A percentile compares a stretch with the other conserved stretches of the same genome.
phyloP scores from a whole-genome alignment of 495 filamentous ascomycete genomes.

The Terfezia boudieri region DNA sequence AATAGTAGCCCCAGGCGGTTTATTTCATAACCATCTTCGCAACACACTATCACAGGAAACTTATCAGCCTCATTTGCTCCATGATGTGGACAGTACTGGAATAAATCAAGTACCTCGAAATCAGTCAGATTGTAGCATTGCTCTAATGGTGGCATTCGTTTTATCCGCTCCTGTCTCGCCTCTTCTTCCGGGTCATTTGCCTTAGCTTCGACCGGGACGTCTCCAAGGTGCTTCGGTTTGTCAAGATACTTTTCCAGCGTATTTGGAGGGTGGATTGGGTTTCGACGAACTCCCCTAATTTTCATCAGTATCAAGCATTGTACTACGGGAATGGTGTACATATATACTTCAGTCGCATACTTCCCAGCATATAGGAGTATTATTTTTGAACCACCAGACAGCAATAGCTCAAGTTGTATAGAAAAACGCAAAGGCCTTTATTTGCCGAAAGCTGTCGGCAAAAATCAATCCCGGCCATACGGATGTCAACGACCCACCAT shows the following conservation, averaged over 20 bases:
- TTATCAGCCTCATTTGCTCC: too few species aligned
- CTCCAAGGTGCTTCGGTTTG: constrained; percentile 57
- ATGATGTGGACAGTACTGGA: too few species aligned
- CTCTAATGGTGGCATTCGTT: constrained; percentile 55
- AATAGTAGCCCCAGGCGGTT: constrained; percentile 91
- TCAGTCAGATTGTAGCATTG: constrained; percentile 91
- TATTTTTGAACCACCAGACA: constrained; percentile 26
- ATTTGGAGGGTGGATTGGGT: constrained; percentile 59
- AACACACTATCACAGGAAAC: constrained; percentile 27
- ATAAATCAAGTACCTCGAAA: constrained; percentile 35
- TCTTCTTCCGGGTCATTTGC: constrained; percentile 52
- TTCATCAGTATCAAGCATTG: background rate
- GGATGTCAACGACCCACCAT: too few species aligned
- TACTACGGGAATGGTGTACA: background rate
- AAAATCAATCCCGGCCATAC: too few species aligned
- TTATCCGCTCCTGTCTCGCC: constrained; percentile 50
- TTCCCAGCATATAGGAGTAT: constrained; percentile 76
- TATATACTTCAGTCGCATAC: constrained; percentile 47
- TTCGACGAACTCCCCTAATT: constrained; percentile 17
- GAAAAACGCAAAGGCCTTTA: too few species aligned
- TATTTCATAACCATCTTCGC: constrained; percentile 79
- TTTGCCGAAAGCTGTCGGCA: too few species aligned
- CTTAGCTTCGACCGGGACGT: constrained; percentile 48
- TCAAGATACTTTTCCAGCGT: constrained; percentile 65
- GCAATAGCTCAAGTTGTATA: too few species aligned